Base-by-base conservation (phyloP, 805 yeast species). In the Myxozyma monticola region DNA sequence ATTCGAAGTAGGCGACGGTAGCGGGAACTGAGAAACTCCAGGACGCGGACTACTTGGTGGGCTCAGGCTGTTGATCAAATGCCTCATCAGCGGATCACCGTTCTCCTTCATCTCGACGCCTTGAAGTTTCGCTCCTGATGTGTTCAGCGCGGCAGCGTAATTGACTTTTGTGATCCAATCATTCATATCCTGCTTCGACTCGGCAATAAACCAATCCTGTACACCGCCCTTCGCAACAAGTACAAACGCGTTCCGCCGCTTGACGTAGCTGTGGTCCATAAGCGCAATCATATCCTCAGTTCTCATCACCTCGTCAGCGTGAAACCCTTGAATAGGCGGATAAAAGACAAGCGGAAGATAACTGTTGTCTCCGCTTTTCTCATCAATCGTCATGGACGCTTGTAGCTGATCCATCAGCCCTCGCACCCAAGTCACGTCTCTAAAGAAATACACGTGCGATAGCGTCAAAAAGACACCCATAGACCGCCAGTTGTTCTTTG, bases 121-220 rank as follows among this genome's bases (percentile, higher is more conserved):
- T 17, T 48, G 50, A 18, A 56, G 30, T 18, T 45, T 45, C 7
- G 68, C 42, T 6, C 56, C 51, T 43, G 75, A 72, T 1, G 75
- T 66, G 31, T 72, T 73, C 47, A 78, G 63, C 0, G 83, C 72
- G 1, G 81, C 73, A 6, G 78, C 68, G 56, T 71, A 75, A 56
- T 81, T 81, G 60, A 81, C 77, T 6, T 77, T 65, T 29, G 69
- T 71, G 34, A 83, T 73, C 90, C 90, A 84, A 20, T 76, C 76
- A n/a, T 66, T 61, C 65, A 76, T 68, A 35, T 81, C 86, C 20
- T 66, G 65, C n/a, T 64, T 62, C 20, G 68, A 67, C 5, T 62
- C 66, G 12, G 81, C 79, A 68, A 76, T 48, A 69, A 66, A 59
- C 66, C 67, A 64, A 51, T 67, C 70, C 36, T 63, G 65, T n/a